A percentile compares a stretch with the other conserved stretches of the same genome.
phyloP scores from a whole-genome alignment of 192 early-diverging fungal species.

The Coemansia sp. region DNA sequence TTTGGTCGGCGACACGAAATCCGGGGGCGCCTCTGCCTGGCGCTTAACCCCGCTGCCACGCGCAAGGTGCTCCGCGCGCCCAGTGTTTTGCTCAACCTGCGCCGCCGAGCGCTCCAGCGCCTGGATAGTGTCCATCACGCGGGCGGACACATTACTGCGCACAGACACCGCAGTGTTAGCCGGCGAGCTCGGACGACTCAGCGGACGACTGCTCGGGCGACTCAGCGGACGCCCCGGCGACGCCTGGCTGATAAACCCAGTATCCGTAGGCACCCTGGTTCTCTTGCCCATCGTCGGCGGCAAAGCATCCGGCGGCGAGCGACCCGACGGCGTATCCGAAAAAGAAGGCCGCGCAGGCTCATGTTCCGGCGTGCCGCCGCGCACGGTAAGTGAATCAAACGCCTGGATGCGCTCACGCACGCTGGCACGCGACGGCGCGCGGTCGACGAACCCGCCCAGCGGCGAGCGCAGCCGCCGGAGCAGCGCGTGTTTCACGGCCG shows the following conservation, averaged over 20 bases:
- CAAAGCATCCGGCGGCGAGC: background rate
- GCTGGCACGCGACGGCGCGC: slow-evolving; percentile 16
- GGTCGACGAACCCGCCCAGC: slow-evolving; percentile 22
- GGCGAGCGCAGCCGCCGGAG: slow-evolving; percentile 35
- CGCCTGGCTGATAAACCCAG: slow-evolving; percentile 36
- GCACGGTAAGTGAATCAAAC: slow-evolving; percentile 28
- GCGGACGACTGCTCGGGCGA: slow-evolving; percentile 2
- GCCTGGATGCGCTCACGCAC: slow-evolving; percentile 43
- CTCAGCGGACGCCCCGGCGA: slow-evolving; percentile 12
- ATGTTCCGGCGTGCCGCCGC: too few relatives aligned
- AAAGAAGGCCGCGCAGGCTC: too few relatives aligned
- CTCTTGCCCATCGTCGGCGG: background rate
- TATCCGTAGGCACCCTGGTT: slow-evolving; percentile 24
- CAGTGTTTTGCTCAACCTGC: background rate
- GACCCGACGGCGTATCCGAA: too few relatives aligned
- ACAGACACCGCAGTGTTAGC: slow-evolving; percentile 23
- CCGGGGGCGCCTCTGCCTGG: slow-evolving; percentile 1
- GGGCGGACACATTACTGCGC: slow-evolving; percentile 28
- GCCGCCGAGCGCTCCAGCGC: slow-evolving; percentile 23
- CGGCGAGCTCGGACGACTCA: slow-evolving; percentile 25
- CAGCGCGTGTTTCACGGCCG: slow-evolving; percentile 33
- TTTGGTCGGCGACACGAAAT: slow-evolving; percentile 31
- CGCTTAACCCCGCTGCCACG: slow-evolving; percentile 25
- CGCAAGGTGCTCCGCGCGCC: too few relatives aligned
- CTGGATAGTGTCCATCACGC: slow-evolving; percentile 36